A percentile compares a stretch with the other conserved stretches of the same genome.
Conservation (phyloP, 306 rosid species). For the Vigna reflexopilosa region DNA sequence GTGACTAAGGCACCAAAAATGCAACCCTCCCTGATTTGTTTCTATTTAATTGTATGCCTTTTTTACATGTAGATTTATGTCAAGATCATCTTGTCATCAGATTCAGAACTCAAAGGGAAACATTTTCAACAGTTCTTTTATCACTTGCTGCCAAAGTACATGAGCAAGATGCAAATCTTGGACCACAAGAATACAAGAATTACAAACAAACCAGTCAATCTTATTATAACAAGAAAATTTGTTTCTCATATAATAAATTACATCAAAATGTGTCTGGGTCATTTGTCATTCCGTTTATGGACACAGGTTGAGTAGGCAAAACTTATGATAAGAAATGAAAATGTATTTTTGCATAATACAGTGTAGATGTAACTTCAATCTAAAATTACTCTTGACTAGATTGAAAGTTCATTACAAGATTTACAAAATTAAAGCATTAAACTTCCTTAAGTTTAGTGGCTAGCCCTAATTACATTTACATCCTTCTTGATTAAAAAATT, state of each 20-base stretch:
- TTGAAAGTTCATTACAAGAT: constrained; percentile 8
- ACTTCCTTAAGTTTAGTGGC: background rate
- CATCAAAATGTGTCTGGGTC: background rate
- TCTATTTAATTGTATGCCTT: constrained; percentile 2
- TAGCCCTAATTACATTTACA: background rate
- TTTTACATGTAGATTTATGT: background rate
- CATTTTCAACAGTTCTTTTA: constrained; percentile 13
- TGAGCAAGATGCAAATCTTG: constrained; percentile 16
- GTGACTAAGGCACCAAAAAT: constrained; percentile 43
- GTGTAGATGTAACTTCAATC: background rate
- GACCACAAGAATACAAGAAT: background rate
- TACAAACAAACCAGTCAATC: background rate
- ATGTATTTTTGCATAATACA: background rate
- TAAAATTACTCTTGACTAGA: background rate
- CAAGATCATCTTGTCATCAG: constrained; percentile 14
- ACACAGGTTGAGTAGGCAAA: background rate
- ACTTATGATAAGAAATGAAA: background rate
- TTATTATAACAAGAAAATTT: constrained; percentile 2
- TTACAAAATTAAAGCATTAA: constrained; percentile 7
- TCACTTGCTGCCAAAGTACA: constrained; percentile 5
- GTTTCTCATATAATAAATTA: constrained; percentile 17
- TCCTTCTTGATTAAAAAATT: background rate
- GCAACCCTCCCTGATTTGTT: constrained; percentile 5
- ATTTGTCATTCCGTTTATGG: background rate
- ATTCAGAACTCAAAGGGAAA: constrained; percentile 29